Evolutionary conservation across 805 yeast species (phyloP).

Genomic region (Kurtzmaniella cleridarum): DNA sequence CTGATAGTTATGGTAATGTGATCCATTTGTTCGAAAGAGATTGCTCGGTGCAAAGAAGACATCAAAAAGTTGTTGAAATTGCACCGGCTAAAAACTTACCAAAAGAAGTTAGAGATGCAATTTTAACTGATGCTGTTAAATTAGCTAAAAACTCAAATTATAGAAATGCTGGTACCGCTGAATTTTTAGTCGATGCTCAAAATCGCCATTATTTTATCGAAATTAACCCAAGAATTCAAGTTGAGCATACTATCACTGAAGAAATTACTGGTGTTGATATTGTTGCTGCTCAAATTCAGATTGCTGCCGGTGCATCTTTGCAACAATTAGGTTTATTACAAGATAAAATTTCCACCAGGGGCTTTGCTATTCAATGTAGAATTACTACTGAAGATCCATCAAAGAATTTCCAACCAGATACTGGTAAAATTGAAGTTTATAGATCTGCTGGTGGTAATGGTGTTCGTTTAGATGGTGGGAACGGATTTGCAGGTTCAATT

Average conservation of each 20-base stretch:
- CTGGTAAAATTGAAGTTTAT: slow-evolving; percentile 96
- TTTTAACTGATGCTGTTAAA: slow-evolving; percentile 89
- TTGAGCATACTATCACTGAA: slow-evolving; percentile 97
- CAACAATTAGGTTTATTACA: slow-evolving; percentile 88
- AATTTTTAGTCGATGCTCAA: slow-evolving; percentile 87
- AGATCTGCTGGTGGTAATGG: slow-evolving; percentile 99
- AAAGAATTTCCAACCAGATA: slow-evolving; percentile 96
- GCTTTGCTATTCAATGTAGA: slow-evolving; percentile 98
- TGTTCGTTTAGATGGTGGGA: slow-evolving; percentile 97
- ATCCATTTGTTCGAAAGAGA: slow-evolving; percentile 96
- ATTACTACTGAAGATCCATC: slow-evolving; percentile 98
- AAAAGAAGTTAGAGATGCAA: slow-evolving; percentile 77
- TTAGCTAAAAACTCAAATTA: slow-evolving; percentile 85
- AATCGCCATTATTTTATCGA: slow-evolving; percentile 97
- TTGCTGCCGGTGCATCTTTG: slow-evolving; percentile 96
- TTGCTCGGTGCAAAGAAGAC: slow-evolving; percentile 99
- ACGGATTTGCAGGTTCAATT: slow-evolving; percentile 94
- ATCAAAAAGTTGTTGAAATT: slow-evolving; percentile 96
- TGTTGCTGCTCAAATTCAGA: slow-evolving; percentile 97
- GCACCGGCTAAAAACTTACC: slow-evolving; percentile 96
- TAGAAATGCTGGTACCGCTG: slow-evolving; percentile 98
- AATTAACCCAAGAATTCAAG: slow-evolving; percentile 96
- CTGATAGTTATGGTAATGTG: slow-evolving; percentile 90
- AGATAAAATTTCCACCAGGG: slow-evolving; percentile 92
- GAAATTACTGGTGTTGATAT: slow-evolving; percentile 97